Base-by-base conservation (phyloP, 2,329 filamentous ascomycete genomes). In the Colletotrichum orchidophilum region DNA sequence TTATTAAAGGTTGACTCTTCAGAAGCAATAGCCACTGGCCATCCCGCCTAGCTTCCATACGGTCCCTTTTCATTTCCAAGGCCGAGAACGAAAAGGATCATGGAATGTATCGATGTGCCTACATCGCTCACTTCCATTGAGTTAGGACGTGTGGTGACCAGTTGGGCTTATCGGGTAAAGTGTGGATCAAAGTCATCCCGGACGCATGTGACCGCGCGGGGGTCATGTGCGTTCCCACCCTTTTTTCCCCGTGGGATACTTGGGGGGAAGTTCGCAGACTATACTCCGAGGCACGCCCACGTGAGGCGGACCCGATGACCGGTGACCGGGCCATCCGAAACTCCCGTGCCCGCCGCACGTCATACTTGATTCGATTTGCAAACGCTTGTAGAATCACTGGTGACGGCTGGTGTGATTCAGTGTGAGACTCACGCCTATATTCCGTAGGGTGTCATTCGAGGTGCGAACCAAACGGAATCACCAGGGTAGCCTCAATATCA, bases 241-340 rank as follows among this genome's bases (percentile, higher is more conserved):
- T 6, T 24, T 7, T 7, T 15, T n/a, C 52, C 15, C 18, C 15
- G 15, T 31, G 18, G 52, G 52, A 29, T 21, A 8, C 11, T n/a
- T 33, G 12, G 18, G 31, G 31, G 31, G 8, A 33, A 9, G 2
- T 11, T 9, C 31, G 1, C 3, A 9, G 12, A 1, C 31, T 33
- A 33, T 7, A 11, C 7, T 9, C 31, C 31, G 24, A 21, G n/a
- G 11, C 1, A 33, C 12, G 18, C 29, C 39, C 57, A 62, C 67
- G 50, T 58, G 67, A 66, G 57, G 31, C 50, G 29, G 29, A 58
- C 31, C 63, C 57, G 63, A 60, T 66, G 33, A 70, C 62, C 54
- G 66, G 54, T 66, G 33, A 70, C 62, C 54, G 66, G 54, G 29
- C n/a, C 13, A 55, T 57, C 67, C 67, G 63, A 46, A 39, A 9